A percentile compares a stretch with the other conserved stretches of the same genome.
Conservation (phyloP, 257 asterid species). For the Ilex asprella region DNA sequence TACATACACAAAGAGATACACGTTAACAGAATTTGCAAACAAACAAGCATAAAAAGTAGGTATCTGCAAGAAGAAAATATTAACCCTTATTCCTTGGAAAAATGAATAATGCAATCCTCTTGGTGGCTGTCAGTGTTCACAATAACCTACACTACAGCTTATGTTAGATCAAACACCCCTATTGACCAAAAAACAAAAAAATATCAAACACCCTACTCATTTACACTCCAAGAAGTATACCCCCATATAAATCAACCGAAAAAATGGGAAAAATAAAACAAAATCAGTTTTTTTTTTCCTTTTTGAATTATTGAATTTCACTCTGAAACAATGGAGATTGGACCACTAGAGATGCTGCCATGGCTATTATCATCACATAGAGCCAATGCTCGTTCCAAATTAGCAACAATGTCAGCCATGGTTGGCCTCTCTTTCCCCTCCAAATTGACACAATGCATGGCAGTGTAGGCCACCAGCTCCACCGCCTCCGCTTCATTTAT, state of each 20-base stretch:
- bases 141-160: constrained; percentile 21
- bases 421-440: constrained; percentile 83
- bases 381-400: constrained; percentile 69
- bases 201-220: background rate
- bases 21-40: too few relatives aligned
- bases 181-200: too few relatives aligned
- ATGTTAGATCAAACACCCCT: constrained; percentile 16
- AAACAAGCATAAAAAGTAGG: too few relatives aligned
- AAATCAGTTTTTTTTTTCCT: constrained; percentile 1
- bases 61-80: background rate
- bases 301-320: constrained; percentile 21
- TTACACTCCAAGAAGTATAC: constrained; percentile 14
- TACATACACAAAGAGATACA: too few relatives aligned
- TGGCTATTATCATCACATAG: constrained; percentile 64
- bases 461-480: constrained; percentile 78
- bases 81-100: background rate
- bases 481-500: constrained; percentile 60
- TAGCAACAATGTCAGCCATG: constrained; percentile 65
- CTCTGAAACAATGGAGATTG: constrained; percentile 54
- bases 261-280: background rate
- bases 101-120: constrained; percentile 1
- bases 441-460: constrained; percentile 81
- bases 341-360: constrained; percentile 73
- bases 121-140: constrained; percentile 14
- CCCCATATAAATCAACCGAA: constrained; percentile 10